Conservation (phyloP, 208 protist genomes). For the Trypanosomatidae sp. region DNA sequence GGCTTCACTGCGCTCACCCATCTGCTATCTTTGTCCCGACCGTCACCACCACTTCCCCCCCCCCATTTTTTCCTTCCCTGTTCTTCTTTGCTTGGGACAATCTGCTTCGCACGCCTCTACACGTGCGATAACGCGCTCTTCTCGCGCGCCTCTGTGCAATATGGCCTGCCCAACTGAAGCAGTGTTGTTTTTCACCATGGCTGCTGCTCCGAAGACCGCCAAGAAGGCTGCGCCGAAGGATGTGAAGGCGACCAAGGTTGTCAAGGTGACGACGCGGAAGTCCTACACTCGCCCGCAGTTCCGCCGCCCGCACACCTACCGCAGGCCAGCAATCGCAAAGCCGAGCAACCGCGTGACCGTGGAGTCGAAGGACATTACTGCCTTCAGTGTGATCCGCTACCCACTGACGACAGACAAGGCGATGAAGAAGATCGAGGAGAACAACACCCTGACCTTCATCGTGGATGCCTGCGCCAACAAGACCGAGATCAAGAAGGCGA, state of each 20-base stretch:
- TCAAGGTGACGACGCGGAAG: constrained; percentile 93
- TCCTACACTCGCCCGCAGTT: constrained; percentile 96
- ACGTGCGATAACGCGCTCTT: not conserved
- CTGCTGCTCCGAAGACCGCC: constrained; percentile 42
- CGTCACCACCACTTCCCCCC: not conserved
- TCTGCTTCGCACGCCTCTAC: too few relatives aligned
- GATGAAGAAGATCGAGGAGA: constrained; percentile 99
- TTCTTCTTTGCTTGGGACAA: not conserved
- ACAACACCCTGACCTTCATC: constrained; percentile 99
- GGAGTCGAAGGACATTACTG: constrained; percentile 69
- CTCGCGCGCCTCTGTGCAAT: not conserved
- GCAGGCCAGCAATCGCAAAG: constrained; percentile 79
- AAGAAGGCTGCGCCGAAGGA: constrained; percentile 61
- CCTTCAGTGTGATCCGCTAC: constrained; percentile 96
- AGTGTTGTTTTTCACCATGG: constrained; percentile 38
- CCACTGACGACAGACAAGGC: constrained; percentile 98
- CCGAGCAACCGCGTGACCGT: constrained; percentile 93
- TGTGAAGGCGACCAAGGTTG: constrained; percentile 78
- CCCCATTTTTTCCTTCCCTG: not conserved
- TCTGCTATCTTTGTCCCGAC: not conserved
- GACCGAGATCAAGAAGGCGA: constrained; percentile 97
- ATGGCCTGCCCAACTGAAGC: not conserved
- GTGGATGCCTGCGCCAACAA: constrained; percentile 98
- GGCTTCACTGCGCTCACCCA: not conserved
- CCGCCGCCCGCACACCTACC: constrained; percentile 96